phyloP scores from a whole-genome alignment of 352 stramenopile species.

The Phytophthora tentaculata region DNA sequence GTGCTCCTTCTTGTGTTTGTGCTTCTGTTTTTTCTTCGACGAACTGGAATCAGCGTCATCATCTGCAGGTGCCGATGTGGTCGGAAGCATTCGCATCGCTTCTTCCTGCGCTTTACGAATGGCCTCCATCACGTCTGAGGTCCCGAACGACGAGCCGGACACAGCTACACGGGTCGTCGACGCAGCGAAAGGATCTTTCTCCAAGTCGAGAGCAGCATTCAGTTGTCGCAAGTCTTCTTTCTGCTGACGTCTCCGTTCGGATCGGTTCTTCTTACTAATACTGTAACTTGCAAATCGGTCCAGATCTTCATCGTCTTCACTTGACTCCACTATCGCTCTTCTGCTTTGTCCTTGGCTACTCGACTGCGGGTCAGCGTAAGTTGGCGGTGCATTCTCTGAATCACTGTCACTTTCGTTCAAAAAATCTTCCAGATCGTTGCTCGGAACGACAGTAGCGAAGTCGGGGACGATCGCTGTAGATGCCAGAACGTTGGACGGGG shows the following conservation, averaged over 20 bases:
- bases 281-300: slow-evolving; percentile 62
- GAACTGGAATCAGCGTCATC: slow-evolving; percentile 16
- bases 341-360: not conserved
- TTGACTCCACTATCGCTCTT: slow-evolving; percentile 26
- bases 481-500: not conserved
- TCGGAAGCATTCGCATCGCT: slow-evolving; percentile 63
- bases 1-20: slow-evolving; percentile 45
- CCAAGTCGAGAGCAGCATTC: slow-evolving; percentile 34
- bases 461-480: slow-evolving; percentile 5
- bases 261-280: slow-evolving; percentile 48
- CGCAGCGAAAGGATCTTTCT: slow-evolving; percentile 16
- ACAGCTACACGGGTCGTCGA: slow-evolving; percentile 4
- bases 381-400: slow-evolving; percentile 30
- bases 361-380: not conserved
- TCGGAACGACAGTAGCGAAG: slow-evolving; percentile 21
- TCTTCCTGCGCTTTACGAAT: slow-evolving; percentile 75
- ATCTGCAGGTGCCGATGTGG: not conserved
- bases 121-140: slow-evolving; percentile 64
- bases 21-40: slow-evolving; percentile 27
- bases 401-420: slow-evolving; percentile 74
- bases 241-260: slow-evolving; percentile 43
- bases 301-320: slow-evolving; percentile 41
- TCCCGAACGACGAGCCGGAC: slow-evolving; percentile 33
- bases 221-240: slow-evolving; percentile 53
- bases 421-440: slow-evolving; percentile 64